These are phyloP conservation scores for Arthromyces matolae DNA, from an alignment of 768 basidiomycete species.

Conservation along the genomic window DNA sequence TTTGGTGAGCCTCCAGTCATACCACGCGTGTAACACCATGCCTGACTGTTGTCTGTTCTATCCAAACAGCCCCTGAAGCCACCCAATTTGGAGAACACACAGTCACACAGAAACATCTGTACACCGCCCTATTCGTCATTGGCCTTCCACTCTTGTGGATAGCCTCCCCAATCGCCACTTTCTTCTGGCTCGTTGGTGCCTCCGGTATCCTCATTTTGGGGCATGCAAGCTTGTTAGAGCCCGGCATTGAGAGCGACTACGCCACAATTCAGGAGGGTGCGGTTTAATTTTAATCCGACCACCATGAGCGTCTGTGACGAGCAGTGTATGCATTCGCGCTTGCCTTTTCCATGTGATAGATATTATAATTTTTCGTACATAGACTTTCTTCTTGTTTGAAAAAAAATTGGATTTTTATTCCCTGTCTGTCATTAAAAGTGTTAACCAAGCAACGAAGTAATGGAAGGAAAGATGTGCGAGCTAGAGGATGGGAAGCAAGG, in stretches of 20 bases:
- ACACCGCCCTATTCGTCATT: constrained; percentile 85
- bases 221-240: constrained; percentile 88
- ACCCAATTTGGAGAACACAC: constrained; percentile 77
- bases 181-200: constrained; percentile 95
- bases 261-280: constrained; percentile 70
- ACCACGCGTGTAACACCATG: background rate
- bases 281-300: constrained; percentile 9
- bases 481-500: background rate
- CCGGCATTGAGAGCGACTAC: constrained; percentile 94
- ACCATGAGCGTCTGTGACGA: too few species aligned
- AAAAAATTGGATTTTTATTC: constrained; percentile 9
- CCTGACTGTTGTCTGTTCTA: background rate
- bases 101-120: constrained; percentile 87
- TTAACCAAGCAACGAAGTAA: constrained; percentile 5
- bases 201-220: constrained; percentile 79
- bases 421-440: background rate
- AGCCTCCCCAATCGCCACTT: constrained; percentile 70
- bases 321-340: too few species aligned
- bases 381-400: constrained; percentile 1
- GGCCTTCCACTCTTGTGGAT: constrained; percentile 86
- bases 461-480: background rate
- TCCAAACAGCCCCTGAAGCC: constrained; percentile 84
- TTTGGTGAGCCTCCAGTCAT: constrained; percentile 61
- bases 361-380: background rate
- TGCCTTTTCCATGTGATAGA: too few species aligned